Percentiles rank a stretch among this genome's conserved stretches.
phyloP scores from a whole-genome alignment of 495 filamentous ascomycete genomes.

The Penicillium macrosclerotiorum region DNA sequence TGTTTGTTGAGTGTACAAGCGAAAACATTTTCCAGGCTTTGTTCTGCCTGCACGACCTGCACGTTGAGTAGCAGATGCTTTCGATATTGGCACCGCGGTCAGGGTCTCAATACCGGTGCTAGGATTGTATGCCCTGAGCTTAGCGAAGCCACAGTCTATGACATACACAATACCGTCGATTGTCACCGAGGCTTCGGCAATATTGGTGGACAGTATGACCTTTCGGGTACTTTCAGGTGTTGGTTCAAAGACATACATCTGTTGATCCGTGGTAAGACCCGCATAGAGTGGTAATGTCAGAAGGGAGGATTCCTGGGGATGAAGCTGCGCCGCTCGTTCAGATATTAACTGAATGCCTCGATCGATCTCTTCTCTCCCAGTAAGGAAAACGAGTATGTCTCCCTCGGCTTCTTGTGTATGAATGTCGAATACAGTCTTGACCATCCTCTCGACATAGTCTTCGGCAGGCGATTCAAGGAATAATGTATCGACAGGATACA shows the following conservation, averaged over 20 bases:
- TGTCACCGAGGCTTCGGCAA: slow-evolving; percentile 92
- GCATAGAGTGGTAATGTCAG: slow-evolving; percentile 85
- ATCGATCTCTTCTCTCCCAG: slow-evolving; percentile 93
- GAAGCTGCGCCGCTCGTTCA: slow-evolving; percentile 73
- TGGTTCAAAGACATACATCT: slow-evolving; percentile 89
- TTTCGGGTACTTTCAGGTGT: slow-evolving; percentile 84
- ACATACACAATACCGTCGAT: slow-evolving; percentile 94
- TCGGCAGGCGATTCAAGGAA: slow-evolving; percentile 79
- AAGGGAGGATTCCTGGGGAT: slow-evolving; percentile 65
- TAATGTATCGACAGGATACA: slow-evolving; percentile 87
- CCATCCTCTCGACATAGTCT: slow-evolving; percentile 83
- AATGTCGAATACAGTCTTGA: slow-evolving; percentile 90
- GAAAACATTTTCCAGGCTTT: slow-evolving; percentile 90
- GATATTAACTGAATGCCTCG: slow-evolving; percentile 71
- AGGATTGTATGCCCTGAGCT: slow-evolving; percentile 85
- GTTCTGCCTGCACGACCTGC: slow-evolving; percentile 91
- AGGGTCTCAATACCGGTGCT: slow-evolving; percentile 86
- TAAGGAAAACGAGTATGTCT: slow-evolving; percentile 90
- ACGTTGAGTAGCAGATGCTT: slow-evolving; percentile 89
- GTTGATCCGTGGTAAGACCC: slow-evolving; percentile 82
- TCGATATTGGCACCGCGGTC: slow-evolving; percentile 83
- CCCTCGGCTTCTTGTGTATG: slow-evolving; percentile 82
- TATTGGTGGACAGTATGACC: slow-evolving; percentile 93
- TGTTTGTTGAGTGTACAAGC: slow-evolving; percentile 80
- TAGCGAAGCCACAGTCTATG: slow-evolving; percentile 89